Base-by-base conservation (phyloP, 352 stramenopile species). In the Phytophthora fragariaefolia region DNA sequence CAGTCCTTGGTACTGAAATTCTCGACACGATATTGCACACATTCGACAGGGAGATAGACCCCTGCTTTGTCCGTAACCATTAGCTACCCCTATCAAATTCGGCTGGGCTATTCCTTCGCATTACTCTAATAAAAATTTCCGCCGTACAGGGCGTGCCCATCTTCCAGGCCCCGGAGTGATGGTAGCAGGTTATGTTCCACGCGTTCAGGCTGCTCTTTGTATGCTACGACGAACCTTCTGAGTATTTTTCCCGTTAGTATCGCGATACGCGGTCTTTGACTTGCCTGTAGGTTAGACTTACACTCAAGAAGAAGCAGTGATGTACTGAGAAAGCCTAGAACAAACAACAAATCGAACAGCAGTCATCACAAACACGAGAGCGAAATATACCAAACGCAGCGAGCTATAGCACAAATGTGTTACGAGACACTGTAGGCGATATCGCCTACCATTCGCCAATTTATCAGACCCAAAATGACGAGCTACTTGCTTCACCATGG, bases 291-390 rank as follows among this genome's bases (percentile, higher is more conserved):
- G 24, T 8, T 6, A 59, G 23, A n/a, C 48, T 0, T 47, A 51
- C n/a, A 38, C 23, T 2, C 47, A 66, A 20, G 36, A 66, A n/a
- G 36, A 58, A 36, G 42, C 36, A 9, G 20, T 67, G 0, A 18
- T 67, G 1, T 43, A 56, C 38, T 59, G 48, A 49, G 49, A 59
- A 6, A 59, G 32, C n/a, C n/a, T n/a, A n/a, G n/a, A n/a, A n/a
- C n/a, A n/a, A n/a, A n/a, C n/a, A n/a, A n/a, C n/a, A n/a, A n/a
- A n/a, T n/a, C n/a, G n/a, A n/a, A n/a, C n/a, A n/a, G n/a, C n/a
- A n/a, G n/a, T n/a, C n/a, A n/a, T n/a, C n/a, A n/a, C n/a, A n/a
- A n/a, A n/a, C n/a, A n/a, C n/a, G n/a, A n/a, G n/a, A n/a, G n/a
- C n/a, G n/a, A n/a, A n/a, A n/a, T n/a, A n/a, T n/a, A n/a, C n/a